A percentile compares a stretch with the other conserved stretches of the same genome.
phyloP scores from a whole-genome alignment of 495 filamentous ascomycete genomes.

The Lindgomyces ingoldianus region DNA sequence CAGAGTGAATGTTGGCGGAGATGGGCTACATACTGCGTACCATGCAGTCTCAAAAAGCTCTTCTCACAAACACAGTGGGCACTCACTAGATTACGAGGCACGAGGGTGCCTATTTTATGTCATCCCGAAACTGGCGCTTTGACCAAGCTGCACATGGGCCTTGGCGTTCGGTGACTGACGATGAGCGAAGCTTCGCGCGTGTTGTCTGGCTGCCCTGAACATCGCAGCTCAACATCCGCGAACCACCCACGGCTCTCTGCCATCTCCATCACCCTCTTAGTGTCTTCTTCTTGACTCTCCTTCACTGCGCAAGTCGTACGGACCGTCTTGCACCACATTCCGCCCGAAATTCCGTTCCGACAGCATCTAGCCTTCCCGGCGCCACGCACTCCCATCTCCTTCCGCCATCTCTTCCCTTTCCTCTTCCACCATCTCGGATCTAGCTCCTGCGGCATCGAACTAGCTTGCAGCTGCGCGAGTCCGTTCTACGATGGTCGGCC shows the following conservation, averaged over 20 bases:
- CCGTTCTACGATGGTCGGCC: slow-evolving; percentile 70
- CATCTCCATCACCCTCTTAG: slow-evolving; percentile 31
- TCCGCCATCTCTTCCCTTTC: slow-evolving; percentile 27
- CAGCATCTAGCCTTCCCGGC: slow-evolving; percentile 26
- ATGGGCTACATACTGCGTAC: too few species aligned
- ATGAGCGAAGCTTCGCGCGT: slow-evolving; percentile 31
- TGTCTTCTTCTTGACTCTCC: slow-evolving; percentile 33
- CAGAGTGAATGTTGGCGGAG: too few species aligned
- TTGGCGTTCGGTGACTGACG: slow-evolving; percentile 1
- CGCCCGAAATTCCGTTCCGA: slow-evolving; percentile 11
- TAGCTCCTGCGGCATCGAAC: not conserved
- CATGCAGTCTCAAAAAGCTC: too few species aligned
- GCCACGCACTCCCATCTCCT: slow-evolving; percentile 33
- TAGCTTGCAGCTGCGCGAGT: not conserved
- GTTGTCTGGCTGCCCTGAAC: not conserved
- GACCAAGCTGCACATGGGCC: slow-evolving; percentile 3
- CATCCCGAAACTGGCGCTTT: not conserved
- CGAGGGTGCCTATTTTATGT: slow-evolving; percentile 12
- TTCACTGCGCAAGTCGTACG: slow-evolving; percentile 11
- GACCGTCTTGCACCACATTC: not conserved
- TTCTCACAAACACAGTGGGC: not conserved
- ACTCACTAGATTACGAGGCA: not conserved
- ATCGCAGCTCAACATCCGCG: slow-evolving; percentile 14
- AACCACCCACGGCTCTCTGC: slow-evolving; percentile 25
- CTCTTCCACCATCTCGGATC: slow-evolving; percentile 15